Evolutionary conservation across 2,329 filamentous ascomycete genomes (phyloP).

Genomic region (Lachnellula hyalina): DNA sequence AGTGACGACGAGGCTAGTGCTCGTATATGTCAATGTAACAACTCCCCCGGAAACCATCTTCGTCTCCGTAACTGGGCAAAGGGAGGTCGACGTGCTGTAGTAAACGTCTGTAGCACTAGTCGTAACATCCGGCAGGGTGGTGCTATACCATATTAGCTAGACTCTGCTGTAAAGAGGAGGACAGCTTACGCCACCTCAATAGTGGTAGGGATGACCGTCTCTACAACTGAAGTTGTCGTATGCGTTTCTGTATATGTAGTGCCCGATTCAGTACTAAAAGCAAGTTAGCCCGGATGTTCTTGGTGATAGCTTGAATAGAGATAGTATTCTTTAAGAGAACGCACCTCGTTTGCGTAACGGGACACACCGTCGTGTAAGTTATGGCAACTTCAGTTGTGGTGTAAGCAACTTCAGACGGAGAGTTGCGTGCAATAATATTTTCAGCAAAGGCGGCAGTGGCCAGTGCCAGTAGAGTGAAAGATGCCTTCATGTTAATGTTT

Average conservation of each 20-base stretch:
- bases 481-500: slow-evolving; percentile 25
- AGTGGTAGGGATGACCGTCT: slow-evolving; percentile 12
- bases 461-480: slow-evolving; percentile 24
- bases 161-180: background rate
- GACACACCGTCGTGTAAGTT: slow-evolving; percentile 27
- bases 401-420: slow-evolving; percentile 5
- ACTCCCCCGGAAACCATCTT: slow-evolving; percentile 39
- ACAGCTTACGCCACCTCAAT: slow-evolving; percentile 1
- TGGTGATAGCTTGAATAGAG: background rate
- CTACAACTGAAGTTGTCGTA: slow-evolving; percentile 30
- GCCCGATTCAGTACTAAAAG: slow-evolving; percentile 30
- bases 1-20: slow-evolving; percentile 21
- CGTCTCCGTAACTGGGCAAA: slow-evolving; percentile 44
- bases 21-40: slow-evolving; percentile 28
- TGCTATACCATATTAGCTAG: background rate
- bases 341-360: slow-evolving; percentile 35
- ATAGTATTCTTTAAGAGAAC: background rate
- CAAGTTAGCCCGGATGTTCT: slow-evolving; percentile 4
- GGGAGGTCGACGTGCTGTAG: slow-evolving; percentile 33
- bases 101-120: slow-evolving; percentile 29
- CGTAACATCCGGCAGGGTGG: slow-evolving; percentile 8
- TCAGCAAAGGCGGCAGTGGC: slow-evolving; percentile 20
- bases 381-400: slow-evolving; percentile 18
- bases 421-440: slow-evolving; percentile 7
- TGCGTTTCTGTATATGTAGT: slow-evolving; percentile 38